phyloP scores from a whole-genome alignment of 768 basidiomycete species.

The Daedaleopsis sinensis region DNA sequence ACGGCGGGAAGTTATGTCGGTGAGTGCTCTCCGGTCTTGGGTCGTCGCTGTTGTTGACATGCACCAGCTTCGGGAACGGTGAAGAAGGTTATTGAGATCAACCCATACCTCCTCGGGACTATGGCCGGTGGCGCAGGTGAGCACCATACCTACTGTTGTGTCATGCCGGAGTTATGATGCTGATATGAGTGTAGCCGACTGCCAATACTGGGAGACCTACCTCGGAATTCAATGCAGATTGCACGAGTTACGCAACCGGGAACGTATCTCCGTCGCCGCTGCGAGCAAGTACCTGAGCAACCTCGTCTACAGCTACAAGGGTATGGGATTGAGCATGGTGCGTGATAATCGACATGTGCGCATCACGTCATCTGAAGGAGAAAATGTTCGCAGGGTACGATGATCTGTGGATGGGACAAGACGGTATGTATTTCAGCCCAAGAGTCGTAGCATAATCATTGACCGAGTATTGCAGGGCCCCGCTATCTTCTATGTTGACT shows the following conservation, averaged over 20 bases:
- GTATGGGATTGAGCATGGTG: conserved; percentile 99
- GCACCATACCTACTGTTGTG: conserved; percentile 27
- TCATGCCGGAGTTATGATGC: background rate
- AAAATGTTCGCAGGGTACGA: conserved; percentile 73
- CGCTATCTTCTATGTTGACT: conserved; percentile 96
- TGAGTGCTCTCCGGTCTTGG: conserved; percentile 37
- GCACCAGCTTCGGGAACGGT: conserved; percentile 89
- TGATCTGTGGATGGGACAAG: conserved; percentile 99
- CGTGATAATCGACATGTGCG: conserved; percentile 27
- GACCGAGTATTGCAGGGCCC: conserved; percentile 63
- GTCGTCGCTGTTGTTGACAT: background rate
- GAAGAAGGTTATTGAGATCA: conserved; percentile 99
- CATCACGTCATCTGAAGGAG: conserved; percentile 5
- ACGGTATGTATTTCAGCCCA: conserved; percentile 60
- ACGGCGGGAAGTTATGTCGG: conserved; percentile 98
- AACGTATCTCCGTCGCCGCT: conserved; percentile 98
- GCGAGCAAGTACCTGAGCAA: conserved; percentile 98
- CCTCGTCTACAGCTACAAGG: conserved; percentile 97
- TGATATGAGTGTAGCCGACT: conserved; percentile 61
- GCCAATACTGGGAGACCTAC: conserved; percentile 99
- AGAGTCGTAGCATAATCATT: background rate
- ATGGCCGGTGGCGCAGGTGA: conserved; percentile 99
- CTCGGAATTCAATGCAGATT: conserved; percentile 97
- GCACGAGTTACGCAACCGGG: conserved; percentile 93
- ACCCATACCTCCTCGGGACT: conserved; percentile 96